phyloP scores from a whole-genome alignment of 208 protist genomes.

The Acanthamoeba healyi region DNA sequence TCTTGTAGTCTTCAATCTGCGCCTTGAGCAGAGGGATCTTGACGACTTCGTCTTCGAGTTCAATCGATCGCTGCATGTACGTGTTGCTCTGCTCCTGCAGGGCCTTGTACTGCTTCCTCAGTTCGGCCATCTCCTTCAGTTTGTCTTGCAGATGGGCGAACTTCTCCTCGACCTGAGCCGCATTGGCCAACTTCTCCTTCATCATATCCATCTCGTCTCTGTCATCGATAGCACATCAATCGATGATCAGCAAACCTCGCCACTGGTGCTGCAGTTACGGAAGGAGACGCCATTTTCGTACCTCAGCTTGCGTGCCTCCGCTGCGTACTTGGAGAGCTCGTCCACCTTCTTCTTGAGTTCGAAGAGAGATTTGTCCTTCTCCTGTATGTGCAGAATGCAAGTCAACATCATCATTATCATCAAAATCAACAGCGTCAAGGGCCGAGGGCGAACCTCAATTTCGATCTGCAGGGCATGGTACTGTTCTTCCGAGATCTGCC shows the following conservation, averaged over 20 bases:
- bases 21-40: slow-evolving; percentile 49
- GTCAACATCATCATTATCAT: neutral
- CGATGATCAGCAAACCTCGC: neutral
- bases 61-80: slow-evolving; percentile 41
- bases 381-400: slow-evolving; percentile 32
- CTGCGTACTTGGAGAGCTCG: slow-evolving; percentile 62
- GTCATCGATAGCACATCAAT: neutral
- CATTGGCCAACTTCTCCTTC: slow-evolving; percentile 66
- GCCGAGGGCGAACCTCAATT: neutral
- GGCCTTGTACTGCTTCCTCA: slow-evolving; percentile 65
- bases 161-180: slow-evolving; percentile 26
- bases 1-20: slow-evolving; percentile 66
- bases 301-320: slow-evolving; percentile 45
- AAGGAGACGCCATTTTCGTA: neutral
- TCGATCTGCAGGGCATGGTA: slow-evolving; percentile 50
- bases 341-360: slow-evolving; percentile 62
- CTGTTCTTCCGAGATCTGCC: slow-evolving; percentile 51
- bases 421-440: neutral
- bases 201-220: slow-evolving; percentile 75
- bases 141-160: slow-evolving; percentile 55
- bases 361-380: slow-evolving; percentile 55
- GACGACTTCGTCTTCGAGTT: slow-evolving; percentile 49
- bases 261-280: neutral
- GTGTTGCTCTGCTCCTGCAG: slow-evolving; percentile 67
- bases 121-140: slow-evolving; percentile 54